Base-by-base conservation (phyloP, 2,329 filamentous ascomycete species). In the Talaromyces sp. region DNA sequence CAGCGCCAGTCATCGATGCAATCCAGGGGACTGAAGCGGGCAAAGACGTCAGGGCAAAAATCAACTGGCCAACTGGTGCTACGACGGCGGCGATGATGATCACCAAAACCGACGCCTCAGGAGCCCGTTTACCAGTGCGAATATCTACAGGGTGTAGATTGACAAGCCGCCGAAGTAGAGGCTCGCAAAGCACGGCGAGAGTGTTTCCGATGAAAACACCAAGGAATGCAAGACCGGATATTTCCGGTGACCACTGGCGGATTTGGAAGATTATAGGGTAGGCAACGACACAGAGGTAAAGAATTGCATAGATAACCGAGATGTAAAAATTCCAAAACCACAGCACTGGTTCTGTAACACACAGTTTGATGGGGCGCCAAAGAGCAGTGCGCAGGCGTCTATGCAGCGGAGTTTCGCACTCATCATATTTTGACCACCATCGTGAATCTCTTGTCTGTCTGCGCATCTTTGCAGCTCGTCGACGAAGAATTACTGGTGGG, bases 11-110 rank as follows among this genome's bases (percentile, higher is more conserved):
- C 53, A 92, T 86, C 0, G 89, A 87, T 29, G 83, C 80, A 19
- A 89, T 85, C 87, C 89, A 93, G 71, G 91, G 90, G 26, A 92
- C 87, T 2, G 84, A 80, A 0, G 73, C 43, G 4, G 43, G 74
- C 0, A 89, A 89, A 0, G 90, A 84, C 0, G 90, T 93, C 90
- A 89, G 93, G 0, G 88, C 84, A 70, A 95, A 96, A 67, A 86
- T 86, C 24, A 95, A 81, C 72, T 93, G 87, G 10, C 90, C 90
- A 1, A 89, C 72, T 0, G 90, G 87, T 0, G 87, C 84, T 1
- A 89, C 76, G 1, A 93, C 70, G 0, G 88, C 83, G 1, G 88
- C 90, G 21, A 93, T 82, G 65, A 86, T 88, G 70, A 95, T 87
- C 56, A 91, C 81, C 54, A 84, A 81, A 1, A 91, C 89, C 24